A percentile compares a stretch with the other conserved stretches of the same genome.
These are phyloP conservation scores for Mrakia blollopis DNA, from an alignment of 768 basidiomycete species.

Conservation along the genomic window DNA sequence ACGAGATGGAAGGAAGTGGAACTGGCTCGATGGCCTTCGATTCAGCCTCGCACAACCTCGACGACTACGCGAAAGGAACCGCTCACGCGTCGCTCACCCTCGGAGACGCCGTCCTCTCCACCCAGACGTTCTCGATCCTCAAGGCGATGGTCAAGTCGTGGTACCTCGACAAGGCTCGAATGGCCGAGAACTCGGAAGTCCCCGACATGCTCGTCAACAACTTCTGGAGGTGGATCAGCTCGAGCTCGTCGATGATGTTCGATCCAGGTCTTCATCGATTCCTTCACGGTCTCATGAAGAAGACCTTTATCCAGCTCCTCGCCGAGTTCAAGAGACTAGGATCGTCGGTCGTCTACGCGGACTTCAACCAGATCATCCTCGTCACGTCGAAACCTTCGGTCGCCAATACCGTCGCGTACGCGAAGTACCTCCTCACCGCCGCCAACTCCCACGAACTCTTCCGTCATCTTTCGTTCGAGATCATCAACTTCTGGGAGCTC, in stretches of 20 bases:
- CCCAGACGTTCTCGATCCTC: conserved; percentile 76
- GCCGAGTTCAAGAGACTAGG: conserved; percentile 95
- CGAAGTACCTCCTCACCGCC: conserved; percentile 87
- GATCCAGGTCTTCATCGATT: conserved; percentile 91
- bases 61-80: conserved; percentile 70
- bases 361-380: conserved; percentile 82
- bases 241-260: conserved; percentile 75
- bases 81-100: conserved; percentile 64
- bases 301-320: conserved; percentile 92
- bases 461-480: conserved; percentile 80
- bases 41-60: conserved; percentile 80
- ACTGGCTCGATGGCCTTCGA: conserved; percentile 92
- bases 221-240: conserved; percentile 97
- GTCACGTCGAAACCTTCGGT: conserved; percentile 88
- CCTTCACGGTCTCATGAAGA: conserved; percentile 91
- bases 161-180: conserved; percentile 70
- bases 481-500: conserved; percentile 87
- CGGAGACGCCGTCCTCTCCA: conserved; percentile 82
- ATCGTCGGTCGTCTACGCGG: conserved; percentile 86
- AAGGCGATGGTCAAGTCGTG: conserved; percentile 84
- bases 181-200: conserved; percentile 55
- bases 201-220: conserved; percentile 66
- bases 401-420: conserved; percentile 89
- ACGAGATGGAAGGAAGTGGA: conserved; percentile 87
- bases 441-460: conserved; percentile 93